Conservation (phyloP, 1,284 basidiomycete genomes). For the Boletus semigastroideus region DNA sequence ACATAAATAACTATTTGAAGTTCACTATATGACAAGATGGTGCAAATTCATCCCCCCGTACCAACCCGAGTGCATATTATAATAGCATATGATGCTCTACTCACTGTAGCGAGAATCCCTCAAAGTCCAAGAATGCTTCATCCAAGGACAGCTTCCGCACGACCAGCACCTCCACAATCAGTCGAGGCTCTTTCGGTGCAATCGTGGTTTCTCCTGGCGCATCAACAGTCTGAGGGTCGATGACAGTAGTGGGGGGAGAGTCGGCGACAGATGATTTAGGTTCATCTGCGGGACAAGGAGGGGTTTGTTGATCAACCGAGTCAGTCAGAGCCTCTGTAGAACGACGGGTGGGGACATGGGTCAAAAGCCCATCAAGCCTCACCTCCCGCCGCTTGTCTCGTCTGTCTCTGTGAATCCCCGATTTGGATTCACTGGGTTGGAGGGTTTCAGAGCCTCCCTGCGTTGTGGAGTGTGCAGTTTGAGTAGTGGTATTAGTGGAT, state of each 20-base stretch:
- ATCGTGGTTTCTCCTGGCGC: background rate
- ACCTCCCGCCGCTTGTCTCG: conserved; percentile 50
- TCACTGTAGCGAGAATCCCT: conserved; percentile 54
- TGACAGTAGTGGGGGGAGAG: conserved; percentile 33
- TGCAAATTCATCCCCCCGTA: background rate
- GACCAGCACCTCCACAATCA: conserved; percentile 79
- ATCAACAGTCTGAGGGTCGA: conserved; percentile 11
- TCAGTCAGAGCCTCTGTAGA: background rate
- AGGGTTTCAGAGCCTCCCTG: background rate
- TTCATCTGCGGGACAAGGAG: conserved; percentile 12
- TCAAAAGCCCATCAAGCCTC: conserved; percentile 33
- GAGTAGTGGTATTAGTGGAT: background rate
- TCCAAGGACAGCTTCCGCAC: conserved; percentile 71
- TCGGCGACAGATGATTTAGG: conserved; percentile 29
- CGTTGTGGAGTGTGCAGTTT: background rate
- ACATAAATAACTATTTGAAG: background rate
- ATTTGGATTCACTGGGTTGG: conserved; percentile 31
- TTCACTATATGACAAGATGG: background rate
- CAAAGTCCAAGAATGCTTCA: conserved; percentile 73
- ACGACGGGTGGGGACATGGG: conserved; percentile 16
- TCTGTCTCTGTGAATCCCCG: conserved; percentile 43
- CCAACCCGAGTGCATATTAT: background rate
- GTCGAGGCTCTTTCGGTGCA: conserved; percentile 38
- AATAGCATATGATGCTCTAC: background rate
- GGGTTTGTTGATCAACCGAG: conserved; percentile 18